phyloP scores from a whole-genome alignment of 495 filamentous ascomycete genomes.

The Glutinoglossum americanum region DNA sequence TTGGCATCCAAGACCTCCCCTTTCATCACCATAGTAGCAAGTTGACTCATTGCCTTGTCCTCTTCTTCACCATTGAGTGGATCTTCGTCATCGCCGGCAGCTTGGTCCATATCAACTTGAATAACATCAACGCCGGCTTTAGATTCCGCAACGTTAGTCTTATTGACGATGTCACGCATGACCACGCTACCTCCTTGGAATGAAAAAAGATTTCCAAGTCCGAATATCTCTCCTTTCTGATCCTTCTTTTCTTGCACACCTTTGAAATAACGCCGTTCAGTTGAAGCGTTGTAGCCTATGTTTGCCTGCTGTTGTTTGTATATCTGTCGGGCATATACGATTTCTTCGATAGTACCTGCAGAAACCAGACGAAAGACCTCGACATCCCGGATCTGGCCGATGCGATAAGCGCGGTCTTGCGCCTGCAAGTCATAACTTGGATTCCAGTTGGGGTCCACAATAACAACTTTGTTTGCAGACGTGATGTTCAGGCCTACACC shows the following conservation, averaged over 20 bases:
- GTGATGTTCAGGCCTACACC: conserved; percentile 89
- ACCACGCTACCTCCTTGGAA: conserved; percentile 64
- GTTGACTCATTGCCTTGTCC: conserved; percentile 51
- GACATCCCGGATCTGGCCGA: conserved; percentile 80
- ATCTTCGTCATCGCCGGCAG: conserved; percentile 25
- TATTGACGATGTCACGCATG: conserved; percentile 83
- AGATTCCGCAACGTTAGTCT: conserved; percentile 89
- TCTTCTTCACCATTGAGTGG: conserved; percentile 27
- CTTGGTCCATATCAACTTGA: conserved; percentile 43
- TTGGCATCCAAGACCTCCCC: conserved; percentile 14
- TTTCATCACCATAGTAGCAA: conserved; percentile 47
- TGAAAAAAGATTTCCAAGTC: conserved; percentile 65
- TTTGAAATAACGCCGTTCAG: conserved; percentile 85
- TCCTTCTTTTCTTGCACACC: conserved; percentile 70
- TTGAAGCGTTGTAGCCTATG: conserved; percentile 85
- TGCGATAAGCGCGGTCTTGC: conserved; percentile 90
- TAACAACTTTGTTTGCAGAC: conserved; percentile 92
- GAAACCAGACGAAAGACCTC: conserved; percentile 93
- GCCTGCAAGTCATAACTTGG: conserved; percentile 85
- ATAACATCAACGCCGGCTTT: conserved; percentile 63
- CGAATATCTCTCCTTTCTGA: conserved; percentile 86
- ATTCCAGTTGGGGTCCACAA: conserved; percentile 97
- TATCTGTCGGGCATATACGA: conserved; percentile 90
- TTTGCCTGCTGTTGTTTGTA: conserved; percentile 99
- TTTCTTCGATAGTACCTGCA: conserved; percentile 88